Evolutionary conservation across 768 basidiomycete species (phyloP).

Genomic region (Tulasnella sp.): DNA sequence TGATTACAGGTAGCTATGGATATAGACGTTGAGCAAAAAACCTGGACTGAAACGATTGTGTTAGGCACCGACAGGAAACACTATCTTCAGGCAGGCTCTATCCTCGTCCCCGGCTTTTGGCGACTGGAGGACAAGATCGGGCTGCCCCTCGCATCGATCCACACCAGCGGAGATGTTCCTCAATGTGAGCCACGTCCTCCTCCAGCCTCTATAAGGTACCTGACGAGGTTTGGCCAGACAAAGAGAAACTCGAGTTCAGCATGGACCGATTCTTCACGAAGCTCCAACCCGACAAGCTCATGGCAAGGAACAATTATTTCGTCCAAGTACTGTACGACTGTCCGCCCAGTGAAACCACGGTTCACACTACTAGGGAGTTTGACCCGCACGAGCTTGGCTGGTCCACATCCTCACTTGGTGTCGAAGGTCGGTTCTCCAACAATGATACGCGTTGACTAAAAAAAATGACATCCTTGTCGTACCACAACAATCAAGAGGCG

Average conservation of each 20-base stretch:
- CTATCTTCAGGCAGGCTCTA: conserved; percentile 65
- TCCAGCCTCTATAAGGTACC: background rate
- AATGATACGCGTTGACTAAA: too few relatives aligned
- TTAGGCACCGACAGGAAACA: conserved; percentile 56
- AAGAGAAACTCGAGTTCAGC: conserved; percentile 50
- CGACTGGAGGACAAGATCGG: conserved; percentile 68
- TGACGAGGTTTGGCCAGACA: conserved; percentile 31
- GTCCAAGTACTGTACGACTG: conserved; percentile 8
- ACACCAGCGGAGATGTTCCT: conserved; percentile 58
- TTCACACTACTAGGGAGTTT: conserved; percentile 23
- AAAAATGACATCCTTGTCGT: too few relatives aligned
- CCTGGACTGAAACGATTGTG: background rate
- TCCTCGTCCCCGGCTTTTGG: conserved; percentile 64
- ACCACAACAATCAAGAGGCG: too few relatives aligned
- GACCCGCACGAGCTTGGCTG: conserved; percentile 62
- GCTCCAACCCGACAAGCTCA: conserved; percentile 54
- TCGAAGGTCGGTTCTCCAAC: conserved; percentile 37
- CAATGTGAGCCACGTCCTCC: conserved; percentile 40
- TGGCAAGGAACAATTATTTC: conserved; percentile 59
- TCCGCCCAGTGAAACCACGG: conserved; percentile 18
- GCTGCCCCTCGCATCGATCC: conserved; percentile 59
- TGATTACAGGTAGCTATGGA: conserved; percentile 24
- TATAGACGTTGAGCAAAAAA: background rate
- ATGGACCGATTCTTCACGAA: conserved; percentile 63
- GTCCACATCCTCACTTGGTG: conserved; percentile 44